Evolutionary conservation across 2,329 filamentous ascomycete species (phyloP), one percentile per base, ranked within the genome.

Genomic region (Aspergillus sp.): DNA sequence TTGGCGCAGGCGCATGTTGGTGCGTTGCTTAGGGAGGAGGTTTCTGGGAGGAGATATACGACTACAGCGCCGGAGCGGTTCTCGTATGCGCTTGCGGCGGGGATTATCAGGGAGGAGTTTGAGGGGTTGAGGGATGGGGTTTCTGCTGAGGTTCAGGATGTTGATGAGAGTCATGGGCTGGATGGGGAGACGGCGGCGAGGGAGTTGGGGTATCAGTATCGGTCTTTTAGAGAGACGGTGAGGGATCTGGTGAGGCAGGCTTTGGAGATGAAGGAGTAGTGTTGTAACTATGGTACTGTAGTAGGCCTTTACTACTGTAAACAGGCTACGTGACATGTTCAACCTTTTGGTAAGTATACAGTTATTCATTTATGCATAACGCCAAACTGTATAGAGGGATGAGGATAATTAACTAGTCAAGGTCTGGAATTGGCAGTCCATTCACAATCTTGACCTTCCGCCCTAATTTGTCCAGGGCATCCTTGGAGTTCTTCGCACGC

Each of bases 381-480:
- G 27, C 27, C 27, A 30, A 30, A 24, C 24, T 12, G 13, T 34
- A 51, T 53, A 48, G 56, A 52, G 52, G 30, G 27, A 56, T 49
- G 48, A 30, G 61, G 51, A 41, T 66, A 56, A 15, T 15, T 24
- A n/a, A 13, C 44, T 48, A 86, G 70, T 86, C 83, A 41, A 86
- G 75, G 65, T 92, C 89, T 4, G 89, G 89, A 37, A 93, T 85
- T 1, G 90, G 89, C 66, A 93, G 72, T 56, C 91, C 89, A 68
- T 93, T 85, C 48, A 90, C 83, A 58, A 95, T 80, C 79, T 87
- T 90, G 75, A 93, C 84, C 66, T 82, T 86, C 62, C 83, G 76
- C 0, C 90, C 90, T 60, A 91, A 71, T 64, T 83, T 82, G 70
- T 83, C 77, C 75, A 93, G 78, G 0, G 89, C 90, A 64, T 87